phyloP scores from a whole-genome alignment of 805 yeast species.

The Suhomyces tanzawaensis region DNA sequence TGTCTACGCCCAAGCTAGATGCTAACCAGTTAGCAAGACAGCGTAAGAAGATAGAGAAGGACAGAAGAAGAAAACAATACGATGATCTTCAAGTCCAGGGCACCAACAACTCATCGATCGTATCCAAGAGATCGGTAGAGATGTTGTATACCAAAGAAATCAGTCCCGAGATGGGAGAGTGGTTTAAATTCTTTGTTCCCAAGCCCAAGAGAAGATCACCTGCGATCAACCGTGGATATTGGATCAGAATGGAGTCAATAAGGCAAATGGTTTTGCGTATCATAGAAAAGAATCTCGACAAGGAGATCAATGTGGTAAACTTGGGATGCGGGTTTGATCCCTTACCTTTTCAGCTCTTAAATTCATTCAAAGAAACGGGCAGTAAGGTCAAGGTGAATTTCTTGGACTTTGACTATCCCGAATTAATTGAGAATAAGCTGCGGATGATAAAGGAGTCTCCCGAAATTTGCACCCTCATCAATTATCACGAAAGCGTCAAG shows the following conservation, averaged over 20 bases:
- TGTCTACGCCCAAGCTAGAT: neutral
- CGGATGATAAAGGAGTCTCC: slow-evolving; percentile 47
- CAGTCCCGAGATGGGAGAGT: slow-evolving; percentile 38
- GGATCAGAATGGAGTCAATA: slow-evolving; percentile 75
- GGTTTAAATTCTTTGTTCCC: slow-evolving; percentile 67
- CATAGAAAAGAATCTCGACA: slow-evolving; percentile 22
- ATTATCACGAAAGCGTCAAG: neutral
- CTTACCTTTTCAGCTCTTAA: slow-evolving; percentile 38
- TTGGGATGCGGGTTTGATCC: slow-evolving; percentile 75
- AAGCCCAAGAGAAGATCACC: slow-evolving; percentile 71
- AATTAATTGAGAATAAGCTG: slow-evolving; percentile 55
- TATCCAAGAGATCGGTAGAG: slow-evolving; percentile 79
- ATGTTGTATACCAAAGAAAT: slow-evolving; percentile 44
- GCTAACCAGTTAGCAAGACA: slow-evolving; percentile 23
- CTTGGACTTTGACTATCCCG: slow-evolving; percentile 76
- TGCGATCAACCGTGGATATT: slow-evolving; percentile 77
- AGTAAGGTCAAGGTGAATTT: slow-evolving; percentile 31
- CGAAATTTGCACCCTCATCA: slow-evolving; percentile 46
- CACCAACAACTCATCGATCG: slow-evolving; percentile 80
- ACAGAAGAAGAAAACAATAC: slow-evolving; percentile 44
- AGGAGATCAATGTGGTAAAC: slow-evolving; percentile 50
- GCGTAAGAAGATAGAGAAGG: slow-evolving; percentile 40
- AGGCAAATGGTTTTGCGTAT: slow-evolving; percentile 50
- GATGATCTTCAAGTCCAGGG: slow-evolving; percentile 76
- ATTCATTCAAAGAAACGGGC: slow-evolving; percentile 30